Conservation (phyloP, 352 stramenopile species). For the Globisporangium acanthophoron region DNA sequence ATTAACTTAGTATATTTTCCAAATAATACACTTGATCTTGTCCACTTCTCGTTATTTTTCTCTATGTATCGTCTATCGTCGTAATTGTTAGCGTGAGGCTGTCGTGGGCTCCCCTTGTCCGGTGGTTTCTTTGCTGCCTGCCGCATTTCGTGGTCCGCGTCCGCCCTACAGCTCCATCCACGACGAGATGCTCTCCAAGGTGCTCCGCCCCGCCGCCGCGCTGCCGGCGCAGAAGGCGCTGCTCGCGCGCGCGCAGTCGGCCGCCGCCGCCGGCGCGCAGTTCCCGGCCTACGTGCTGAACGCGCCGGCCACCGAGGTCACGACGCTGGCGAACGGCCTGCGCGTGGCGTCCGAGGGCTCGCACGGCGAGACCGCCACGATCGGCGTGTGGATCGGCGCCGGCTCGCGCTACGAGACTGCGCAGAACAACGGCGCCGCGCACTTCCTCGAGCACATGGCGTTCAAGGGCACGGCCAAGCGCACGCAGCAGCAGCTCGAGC, state of each 20-base stretch:
- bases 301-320: constrained; percentile 94
- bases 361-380: constrained; percentile 96
- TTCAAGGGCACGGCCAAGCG: constrained; percentile 99
- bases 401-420: constrained; percentile 97
- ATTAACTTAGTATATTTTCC: not conserved
- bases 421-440: constrained; percentile 98
- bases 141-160: constrained; percentile 13
- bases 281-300: constrained; percentile 90
- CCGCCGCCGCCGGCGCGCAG: constrained; percentile 58
- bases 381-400: constrained; percentile 97
- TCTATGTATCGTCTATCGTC: too few species aligned
- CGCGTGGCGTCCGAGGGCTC: constrained; percentile 97
- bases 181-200: constrained; percentile 63
- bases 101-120: not conserved
- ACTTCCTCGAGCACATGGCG: constrained; percentile 99
- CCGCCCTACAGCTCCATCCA: not conserved
- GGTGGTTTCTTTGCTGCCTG: constrained; percentile 11
- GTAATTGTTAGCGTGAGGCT: constrained; percentile 6
- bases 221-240: constrained; percentile 16
- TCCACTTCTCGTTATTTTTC: too few species aligned
- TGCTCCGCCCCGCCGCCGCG: constrained; percentile 41
- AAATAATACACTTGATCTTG: too few species aligned
- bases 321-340: constrained; percentile 94
- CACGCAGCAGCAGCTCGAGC: constrained; percentile 98
- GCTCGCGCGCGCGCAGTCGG: constrained; percentile 65